Conservation (phyloP, 768 basidiomycete species). For the Neoboletus brunneissimus region DNA sequence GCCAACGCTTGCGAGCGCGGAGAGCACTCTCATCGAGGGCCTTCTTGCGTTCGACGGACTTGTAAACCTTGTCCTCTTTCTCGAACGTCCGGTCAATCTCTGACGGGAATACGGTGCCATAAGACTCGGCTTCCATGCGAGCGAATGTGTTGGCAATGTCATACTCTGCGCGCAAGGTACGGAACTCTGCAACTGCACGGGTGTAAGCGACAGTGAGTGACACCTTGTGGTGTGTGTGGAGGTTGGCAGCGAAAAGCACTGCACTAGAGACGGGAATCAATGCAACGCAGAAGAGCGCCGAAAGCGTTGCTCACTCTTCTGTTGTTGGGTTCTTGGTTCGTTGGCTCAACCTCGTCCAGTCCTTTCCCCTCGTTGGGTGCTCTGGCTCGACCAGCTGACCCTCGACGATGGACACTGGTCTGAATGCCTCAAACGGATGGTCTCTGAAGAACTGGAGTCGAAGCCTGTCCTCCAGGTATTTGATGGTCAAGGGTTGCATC, state of each 20-base stretch:
- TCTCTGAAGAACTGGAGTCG: conserved; percentile 91
- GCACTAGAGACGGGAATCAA: conserved; percentile 47
- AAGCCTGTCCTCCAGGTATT: conserved; percentile 81
- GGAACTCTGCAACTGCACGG: conserved; percentile 79
- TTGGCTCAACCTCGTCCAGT: conserved; percentile 82
- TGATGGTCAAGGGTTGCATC: conserved; percentile 55
- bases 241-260: conserved; percentile 74
- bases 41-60: conserved; percentile 55
- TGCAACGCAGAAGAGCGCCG: background rate
- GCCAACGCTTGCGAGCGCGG: conserved; percentile 75
- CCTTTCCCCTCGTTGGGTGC: conserved; percentile 53
- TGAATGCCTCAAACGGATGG: conserved; percentile 94
- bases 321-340: conserved; percentile 77
- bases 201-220: conserved; percentile 80
- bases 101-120: conserved; percentile 66
- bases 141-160: conserved; percentile 76
- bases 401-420: conserved; percentile 77
- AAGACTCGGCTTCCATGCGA: conserved; percentile 70
- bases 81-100: conserved; percentile 61
- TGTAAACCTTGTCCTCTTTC: conserved; percentile 59
- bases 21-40: conserved; percentile 58
- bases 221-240: conserved; percentile 61
- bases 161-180: conserved; percentile 80
- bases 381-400: conserved; percentile 51
- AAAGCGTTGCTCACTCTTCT: conserved; percentile 72